Evolutionary conservation across 352 stramenopile genomes (phyloP), one percentile per base, ranked within the genome.

Genomic region (Phytopythium cucurbitacearum): DNA sequence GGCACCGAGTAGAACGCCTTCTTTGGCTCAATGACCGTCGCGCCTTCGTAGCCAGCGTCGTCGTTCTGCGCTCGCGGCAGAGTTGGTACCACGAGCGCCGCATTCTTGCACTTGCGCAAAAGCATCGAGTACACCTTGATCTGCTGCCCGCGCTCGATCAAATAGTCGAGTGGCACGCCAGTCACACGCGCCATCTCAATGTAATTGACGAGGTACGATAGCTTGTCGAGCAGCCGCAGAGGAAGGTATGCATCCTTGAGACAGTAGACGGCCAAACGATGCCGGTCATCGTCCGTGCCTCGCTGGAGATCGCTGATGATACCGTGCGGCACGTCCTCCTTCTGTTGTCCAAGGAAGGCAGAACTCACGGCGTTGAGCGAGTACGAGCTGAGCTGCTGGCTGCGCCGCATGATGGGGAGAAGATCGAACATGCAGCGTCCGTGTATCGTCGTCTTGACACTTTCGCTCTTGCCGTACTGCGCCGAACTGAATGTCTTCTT

Each of bases 91-190:
- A 99, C 81, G 10, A 99, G 75, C 33, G 90, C 91, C 11, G 96
- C 93, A 43, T 95, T 71, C 15, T 91, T 84, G 58, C 96, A 98
- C 63, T 99, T 99, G 39, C 97, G 82, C 55, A 99, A 65, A 66
- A 99, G 89, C 97, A 99, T 99, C 58, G 86, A 98, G 71, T 98
- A 98, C 4, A 99, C 97, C 51, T 97, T 97, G 74, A 99, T 99
- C 72, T 99, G 96, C 73, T 99, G 97, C 5, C 97, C 97, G 38
- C 97, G 90, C 42, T 97, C 92, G 47, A 99, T 97, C 28, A 99
- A 71, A 58, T 99, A 99, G 48, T 93, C 92, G 52, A 99, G 90
- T 0, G 97, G 97, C 7, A 99, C 97, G 45, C 97, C 97, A 10
- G 91, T 99, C 42, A 99, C 97, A 69, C 97, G 89, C 9, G 97